Evolutionary conservation across 1,284 basidiomycete species (phyloP).

Genomic region (Papiliotrema terrestris): DNA sequence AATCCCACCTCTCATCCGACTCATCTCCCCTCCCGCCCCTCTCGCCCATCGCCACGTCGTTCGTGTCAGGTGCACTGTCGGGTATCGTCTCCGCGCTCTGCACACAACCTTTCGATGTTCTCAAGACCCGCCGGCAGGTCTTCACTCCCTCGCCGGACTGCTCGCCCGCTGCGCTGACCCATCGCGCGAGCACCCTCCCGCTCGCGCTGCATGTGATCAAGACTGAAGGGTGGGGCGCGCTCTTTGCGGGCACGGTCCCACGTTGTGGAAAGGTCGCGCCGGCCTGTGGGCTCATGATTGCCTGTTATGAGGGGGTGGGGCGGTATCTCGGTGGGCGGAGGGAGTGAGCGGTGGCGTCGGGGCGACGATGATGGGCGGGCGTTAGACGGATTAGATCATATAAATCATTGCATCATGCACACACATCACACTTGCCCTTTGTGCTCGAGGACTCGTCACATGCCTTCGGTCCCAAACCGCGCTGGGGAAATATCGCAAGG

Average conservation of each 20-base stretch:
- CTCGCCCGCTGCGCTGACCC: constrained; percentile 46
- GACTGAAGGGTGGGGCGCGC: constrained; percentile 71
- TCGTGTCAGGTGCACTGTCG: constrained; percentile 43
- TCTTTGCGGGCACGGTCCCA: constrained; percentile 83
- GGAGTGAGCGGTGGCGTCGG: neutral
- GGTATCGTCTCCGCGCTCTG: constrained; percentile 70
- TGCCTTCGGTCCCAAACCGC: no score
- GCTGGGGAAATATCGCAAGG: no score
- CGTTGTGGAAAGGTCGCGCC: constrained; percentile 94
- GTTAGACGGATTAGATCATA: no score
- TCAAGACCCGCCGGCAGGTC: constrained; percentile 87
- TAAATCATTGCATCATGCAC: no score
- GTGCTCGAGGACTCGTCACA: no score
- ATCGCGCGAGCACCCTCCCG: constrained; percentile 54
- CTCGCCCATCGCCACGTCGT: constrained; percentile 39
- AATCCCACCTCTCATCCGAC: constrained; percentile 36
- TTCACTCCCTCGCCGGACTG: constrained; percentile 59
- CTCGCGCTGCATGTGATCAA: constrained; percentile 67
- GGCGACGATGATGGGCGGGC: no score
- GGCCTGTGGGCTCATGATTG: constrained; percentile 84
- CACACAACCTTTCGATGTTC: constrained; percentile 93
- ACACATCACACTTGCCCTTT: no score
- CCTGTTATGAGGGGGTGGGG: constrained; percentile 78
- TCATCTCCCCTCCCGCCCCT: constrained; percentile 25
- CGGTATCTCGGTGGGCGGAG: constrained; percentile 35